Base-by-base conservation (phyloP, 2,329 filamentous ascomycete species). In the Ophiostoma himal-ulmi region DNA sequence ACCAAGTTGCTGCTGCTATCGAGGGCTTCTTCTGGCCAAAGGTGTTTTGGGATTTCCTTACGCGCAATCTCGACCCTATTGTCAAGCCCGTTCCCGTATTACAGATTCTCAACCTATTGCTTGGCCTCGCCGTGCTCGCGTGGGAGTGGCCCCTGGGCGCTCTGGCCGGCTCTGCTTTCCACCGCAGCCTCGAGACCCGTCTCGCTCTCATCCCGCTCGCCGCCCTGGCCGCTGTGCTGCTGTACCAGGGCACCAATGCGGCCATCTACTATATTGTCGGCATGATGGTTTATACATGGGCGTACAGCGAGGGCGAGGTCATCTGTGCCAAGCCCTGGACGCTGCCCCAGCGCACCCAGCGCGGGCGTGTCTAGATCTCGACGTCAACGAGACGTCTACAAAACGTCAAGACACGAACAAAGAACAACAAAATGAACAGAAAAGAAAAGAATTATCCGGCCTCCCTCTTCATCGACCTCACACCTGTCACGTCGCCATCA, bases 1-100 rank as follows among this genome's bases (percentile, higher is more conserved):
- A 97, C 80, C 95, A 99, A 86, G 81, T 97, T 73, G 88, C 84
- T 72, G 93, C 93, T 72, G 89, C 91, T 20, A 82, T 99, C 70
- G 88, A 96, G 82, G 89, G 88, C 77, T 97, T 95, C 85, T 94
- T 99, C 86, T 99, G 94, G 93, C 95, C 95, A 75, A 99, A 99
- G 80, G 90, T 99, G 78, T 96, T 99, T 82, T 99, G 92, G 91
- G 95, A 99, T 81, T 97, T 97, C 79, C 82, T 95, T 74, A 97
- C 94, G 72, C 93, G 92, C 77, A 93, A 92, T 76, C 88, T 99
- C 75, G 92, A 99, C 78, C 85, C 83, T 70, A 91, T 91, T 67
- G 92, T 98, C 73, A 93, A 91, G 77, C 94, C 94, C 0, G 80
- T 95, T n/a, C 95, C 95, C 1, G 83, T 93, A 68, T 84, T 99